Evolutionary conservation across 2,329 filamentous ascomycete species (phyloP).

Genomic region (Colletotrichum chlorophyti): DNA sequence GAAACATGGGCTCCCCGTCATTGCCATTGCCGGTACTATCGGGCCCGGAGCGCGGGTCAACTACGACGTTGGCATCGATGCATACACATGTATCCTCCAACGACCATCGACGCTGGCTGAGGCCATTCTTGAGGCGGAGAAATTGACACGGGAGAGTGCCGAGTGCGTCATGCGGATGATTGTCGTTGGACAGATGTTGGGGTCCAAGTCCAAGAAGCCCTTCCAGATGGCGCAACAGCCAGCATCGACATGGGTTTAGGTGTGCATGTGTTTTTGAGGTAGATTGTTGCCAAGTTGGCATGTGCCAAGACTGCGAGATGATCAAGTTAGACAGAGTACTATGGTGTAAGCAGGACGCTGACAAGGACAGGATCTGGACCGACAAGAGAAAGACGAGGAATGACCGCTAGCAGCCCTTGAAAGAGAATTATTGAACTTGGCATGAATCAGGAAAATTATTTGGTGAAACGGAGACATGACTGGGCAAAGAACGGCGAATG

Average conservation of each 20-base stretch:
- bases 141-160: conserved; percentile 39
- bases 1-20: conserved; percentile 50
- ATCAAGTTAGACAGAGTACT: neutral
- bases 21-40: conserved; percentile 46
- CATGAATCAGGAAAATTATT: conserved; percentile 15
- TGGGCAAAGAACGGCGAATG: conserved; percentile 2
- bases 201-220: conserved; percentile 18
- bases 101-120: conserved; percentile 39
- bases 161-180: conserved; percentile 43
- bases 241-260: conserved; percentile 8
- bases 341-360: too few species aligned
- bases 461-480: conserved; percentile 10
- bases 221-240: conserved; percentile 6
- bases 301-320: conserved; percentile 14
- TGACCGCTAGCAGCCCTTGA: conserved; percentile 20
- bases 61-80: conserved; percentile 42
- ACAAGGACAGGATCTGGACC: neutral
- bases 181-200: conserved; percentile 38
- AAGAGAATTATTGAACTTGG: conserved; percentile 14
- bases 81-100: conserved; percentile 42
- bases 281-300: neutral
- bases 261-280: neutral
- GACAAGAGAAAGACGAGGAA: conserved; percentile 7
- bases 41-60: conserved; percentile 41
- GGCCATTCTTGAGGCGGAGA: conserved; percentile 38